Conservation (phyloP, 352 stramenopile genomes). For the Pythium sukuiense region DNA sequence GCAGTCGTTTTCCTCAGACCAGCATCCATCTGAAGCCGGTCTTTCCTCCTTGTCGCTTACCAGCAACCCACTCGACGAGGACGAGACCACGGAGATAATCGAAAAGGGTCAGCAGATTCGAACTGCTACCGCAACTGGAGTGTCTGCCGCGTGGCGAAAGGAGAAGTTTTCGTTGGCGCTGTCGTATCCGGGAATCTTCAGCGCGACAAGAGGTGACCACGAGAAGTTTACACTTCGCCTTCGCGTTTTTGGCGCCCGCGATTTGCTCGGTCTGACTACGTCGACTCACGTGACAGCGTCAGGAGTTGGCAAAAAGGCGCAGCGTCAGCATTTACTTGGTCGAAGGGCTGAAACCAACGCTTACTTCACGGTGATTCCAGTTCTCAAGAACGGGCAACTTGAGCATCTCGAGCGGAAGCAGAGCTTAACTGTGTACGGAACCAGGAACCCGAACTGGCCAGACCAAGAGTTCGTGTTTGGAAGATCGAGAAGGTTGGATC, state of each 20-base stretch:
- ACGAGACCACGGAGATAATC: constrained; percentile 50
- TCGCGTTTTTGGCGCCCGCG: constrained; percentile 41
- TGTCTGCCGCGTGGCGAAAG: constrained; percentile 46
- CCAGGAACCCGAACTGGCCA: constrained; percentile 55
- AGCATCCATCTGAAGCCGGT: constrained; percentile 24
- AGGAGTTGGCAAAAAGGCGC: neutral
- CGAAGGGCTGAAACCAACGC: constrained; percentile 35
- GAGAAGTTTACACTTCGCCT: constrained; percentile 48
- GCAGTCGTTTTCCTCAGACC: constrained; percentile 50
- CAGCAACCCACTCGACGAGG: constrained; percentile 33
- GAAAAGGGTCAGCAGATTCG: constrained; percentile 39
- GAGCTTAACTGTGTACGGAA: constrained; percentile 69
- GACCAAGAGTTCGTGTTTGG: constrained; percentile 68
- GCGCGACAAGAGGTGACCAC: constrained; percentile 30
- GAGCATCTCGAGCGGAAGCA: constrained; percentile 49
- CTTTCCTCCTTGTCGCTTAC: constrained; percentile 15
- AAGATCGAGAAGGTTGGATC: constrained; percentile 44
- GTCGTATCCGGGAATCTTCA: constrained; percentile 72
- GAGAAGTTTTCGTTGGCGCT: constrained; percentile 63
- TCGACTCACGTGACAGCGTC: neutral
- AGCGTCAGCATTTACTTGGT: constrained; percentile 19
- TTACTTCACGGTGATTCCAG: constrained; percentile 74
- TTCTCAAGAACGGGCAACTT: constrained; percentile 42
- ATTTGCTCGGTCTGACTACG: constrained; percentile 33
- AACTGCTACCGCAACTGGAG: constrained; percentile 38